Evolutionary conservation across 2,329 filamentous ascomycete genomes (phyloP), one percentile per base, ranked within the genome.

Genomic region (Ciborinia camelliae): DNA sequence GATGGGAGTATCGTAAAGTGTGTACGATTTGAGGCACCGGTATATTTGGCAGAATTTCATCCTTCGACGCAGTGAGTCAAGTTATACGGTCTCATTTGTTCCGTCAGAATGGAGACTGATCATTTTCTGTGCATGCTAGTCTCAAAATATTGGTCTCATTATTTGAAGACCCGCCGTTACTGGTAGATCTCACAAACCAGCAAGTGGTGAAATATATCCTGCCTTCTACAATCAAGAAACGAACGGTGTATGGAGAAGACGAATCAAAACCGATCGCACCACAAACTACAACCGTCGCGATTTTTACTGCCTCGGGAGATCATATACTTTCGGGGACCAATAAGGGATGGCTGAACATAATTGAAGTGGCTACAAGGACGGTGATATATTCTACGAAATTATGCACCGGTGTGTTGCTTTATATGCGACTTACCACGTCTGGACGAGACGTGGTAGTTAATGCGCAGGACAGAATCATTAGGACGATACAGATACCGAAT

Each of bases 281-380:
- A 75, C 92, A 97, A 76, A 92, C 92, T 75, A 98, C 95, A 0
- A 98, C 94, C 5, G 92, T 92, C 30, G 91, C 92, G 1, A 87
- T 97, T 41, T 99, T 96, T 81, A 94, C 92, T 0, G 85, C 87
- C 0, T 85, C 88, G 0, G 95, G 95, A 58, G 88, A 93, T 53
- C 91, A 98, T 76, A 92, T 99, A 67, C 84, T 99, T 41, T 87
- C 92, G 0, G 96, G 92, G 47, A 99, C 95, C 5, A 97, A 89
- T 71, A 98, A 97, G 77, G 95, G 95, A 64, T 96, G 92, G 83
- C 83, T 99, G 66, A 99, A 99, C 77, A 91, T 99, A 67, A 95
- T 99, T 73, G 91, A 96, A 71, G 89, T 90, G 2, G 84, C 86
- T 67, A 91, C 91, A 0, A 87, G 86, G 73, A 86, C 91, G 68